These are phyloP conservation scores for Sanghuangporus sanghuang DNA, from an alignment of 1,284 basidiomycete species.

Conservation along the genomic window DNA sequence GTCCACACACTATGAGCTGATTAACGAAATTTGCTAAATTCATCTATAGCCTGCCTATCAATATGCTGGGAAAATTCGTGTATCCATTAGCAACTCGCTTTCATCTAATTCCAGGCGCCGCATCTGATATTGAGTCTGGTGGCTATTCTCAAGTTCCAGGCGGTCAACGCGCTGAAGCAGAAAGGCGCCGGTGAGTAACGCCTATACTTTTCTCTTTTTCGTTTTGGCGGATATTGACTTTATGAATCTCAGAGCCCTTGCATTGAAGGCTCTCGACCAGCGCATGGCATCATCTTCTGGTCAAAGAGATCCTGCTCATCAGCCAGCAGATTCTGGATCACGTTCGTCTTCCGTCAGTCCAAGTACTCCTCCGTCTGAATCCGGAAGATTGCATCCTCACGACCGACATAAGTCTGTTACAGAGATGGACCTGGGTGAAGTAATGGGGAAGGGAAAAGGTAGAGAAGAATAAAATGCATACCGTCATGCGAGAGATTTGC, in stretches of 20 bases:
- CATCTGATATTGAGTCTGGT: slow-evolving; percentile 66
- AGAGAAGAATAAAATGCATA: not conserved
- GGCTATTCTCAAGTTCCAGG: slow-evolving; percentile 76
- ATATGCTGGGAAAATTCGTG: slow-evolving; percentile 62
- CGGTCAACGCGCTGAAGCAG: slow-evolving; percentile 89
- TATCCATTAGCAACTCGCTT: slow-evolving; percentile 70
- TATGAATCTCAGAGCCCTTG: slow-evolving; percentile 65
- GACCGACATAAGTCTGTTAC: slow-evolving; percentile 25
- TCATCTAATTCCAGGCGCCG: slow-evolving; percentile 68
- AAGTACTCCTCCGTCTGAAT: slow-evolving; percentile 26
- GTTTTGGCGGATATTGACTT: slow-evolving; percentile 8
- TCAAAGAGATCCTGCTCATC: slow-evolving; percentile 30
- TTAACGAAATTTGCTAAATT: slow-evolving; percentile 43
- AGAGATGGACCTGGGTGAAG: slow-evolving; percentile 25
- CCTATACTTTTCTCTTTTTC: not conserved
- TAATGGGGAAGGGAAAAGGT: slow-evolving; percentile 11
- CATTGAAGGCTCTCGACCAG: slow-evolving; percentile 93
- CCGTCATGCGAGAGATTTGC: not conserved
- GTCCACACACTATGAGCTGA: slow-evolving; percentile 37
- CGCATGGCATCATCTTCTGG: slow-evolving; percentile 68
- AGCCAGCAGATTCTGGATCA: slow-evolving; percentile 29
- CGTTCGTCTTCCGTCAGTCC: slow-evolving; percentile 25
- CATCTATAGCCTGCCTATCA: slow-evolving; percentile 53
- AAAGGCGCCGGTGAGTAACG: slow-evolving; percentile 69
- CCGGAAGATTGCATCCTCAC: slow-evolving; percentile 28